Base-by-base conservation (phyloP, 495 filamentous ascomycete genomes). In the Hypoxylon cercidicola region DNA sequence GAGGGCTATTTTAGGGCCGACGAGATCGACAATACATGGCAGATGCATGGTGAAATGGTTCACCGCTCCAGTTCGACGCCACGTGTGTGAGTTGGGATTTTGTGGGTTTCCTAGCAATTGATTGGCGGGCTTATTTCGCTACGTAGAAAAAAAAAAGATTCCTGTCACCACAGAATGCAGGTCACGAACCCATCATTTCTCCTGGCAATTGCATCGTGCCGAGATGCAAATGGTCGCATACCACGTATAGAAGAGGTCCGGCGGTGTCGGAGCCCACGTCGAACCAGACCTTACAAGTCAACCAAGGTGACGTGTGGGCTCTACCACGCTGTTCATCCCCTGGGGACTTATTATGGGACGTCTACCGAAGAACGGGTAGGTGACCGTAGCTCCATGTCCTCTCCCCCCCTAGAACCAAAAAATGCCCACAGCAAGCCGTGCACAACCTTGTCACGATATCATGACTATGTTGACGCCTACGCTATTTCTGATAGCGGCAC, bases 361-460 rank as follows among this genome's bases (percentile, higher is more conserved):
- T 43, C 40, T 18, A 43, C 40, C 40, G 40, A 32, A 20, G 40
- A 43, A 16, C 2, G 16, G 40, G 40, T 43, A 43, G 40, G 40
- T 43, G 40, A 43, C 16, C 16, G 40, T 43, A 43, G 40, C 40
- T 43, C 16, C n/a, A 16, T 20, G 37, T 15, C 15, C 15, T 9
- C 1, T 20, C 20, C 16, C 9, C 30, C 30, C 30, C 40, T 16
- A 43, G 16, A 43, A 1, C 40, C 9, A 20, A 43, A 43, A 43
- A 43, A 43, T 43, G 40, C 40, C n/a, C 40, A 43, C 40, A 43
- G n/a, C 40, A 18, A 43, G 15, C 40, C 40, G 40, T 43, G 40
- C 40, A 43, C 40, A 43, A 43, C 40, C 40, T 43, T 43, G 40
- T 43, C 40, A 43, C 40, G 40, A 43, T 18, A 43, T 43, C 16